Percentiles rank a stretch among this genome's conserved stretches.
Evolutionary conservation across 2,329 filamentous ascomycete genomes (phyloP).

Genomic region (Aureobasidium mangrovei): DNA sequence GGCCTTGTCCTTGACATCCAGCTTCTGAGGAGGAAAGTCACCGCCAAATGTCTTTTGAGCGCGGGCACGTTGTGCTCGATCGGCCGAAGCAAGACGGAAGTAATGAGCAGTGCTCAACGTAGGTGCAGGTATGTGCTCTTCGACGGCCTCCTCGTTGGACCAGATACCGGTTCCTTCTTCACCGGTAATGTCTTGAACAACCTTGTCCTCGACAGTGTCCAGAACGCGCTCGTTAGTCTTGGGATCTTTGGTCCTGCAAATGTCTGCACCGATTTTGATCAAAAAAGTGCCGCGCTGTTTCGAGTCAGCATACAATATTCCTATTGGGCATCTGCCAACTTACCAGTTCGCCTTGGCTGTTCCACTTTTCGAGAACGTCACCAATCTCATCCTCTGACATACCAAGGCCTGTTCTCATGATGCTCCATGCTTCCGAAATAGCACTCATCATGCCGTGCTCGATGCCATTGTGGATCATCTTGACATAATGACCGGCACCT

Average conservation of each 20-base stretch:
- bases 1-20: slow-evolving; percentile 27
- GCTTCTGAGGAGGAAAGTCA: slow-evolving; percentile 31
- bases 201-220: slow-evolving; percentile 57
- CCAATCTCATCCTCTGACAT: slow-evolving; percentile 54
- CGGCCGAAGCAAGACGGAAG: slow-evolving; percentile 54
- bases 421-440: slow-evolving; percentile 56
- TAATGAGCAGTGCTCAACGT: slow-evolving; percentile 56
- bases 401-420: slow-evolving; percentile 51
- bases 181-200: slow-evolving; percentile 59
- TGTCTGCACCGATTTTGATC: slow-evolving; percentile 53
- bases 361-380: slow-evolving; percentile 52
- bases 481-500: slow-evolving; percentile 62
- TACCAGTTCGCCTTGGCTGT: slow-evolving; percentile 47
- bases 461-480: slow-evolving; percentile 70
- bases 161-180: slow-evolving; percentile 60
- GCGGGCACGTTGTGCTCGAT: slow-evolving; percentile 46
- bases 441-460: slow-evolving; percentile 63
- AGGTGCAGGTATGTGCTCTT: slow-evolving; percentile 54
- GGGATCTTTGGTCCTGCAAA: slow-evolving; percentile 46
- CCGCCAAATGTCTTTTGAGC: slow-evolving; percentile 41
- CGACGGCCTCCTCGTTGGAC: slow-evolving; percentile 54
- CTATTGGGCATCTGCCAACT: neutral
- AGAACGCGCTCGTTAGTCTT: slow-evolving; percentile 43
- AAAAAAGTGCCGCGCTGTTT: slow-evolving; percentile 48
- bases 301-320: neutral